These are phyloP conservation scores for Linnemannia zychae DNA, from an alignment of 192 early-diverging fungal genomes.

Conservation along the genomic window DNA sequence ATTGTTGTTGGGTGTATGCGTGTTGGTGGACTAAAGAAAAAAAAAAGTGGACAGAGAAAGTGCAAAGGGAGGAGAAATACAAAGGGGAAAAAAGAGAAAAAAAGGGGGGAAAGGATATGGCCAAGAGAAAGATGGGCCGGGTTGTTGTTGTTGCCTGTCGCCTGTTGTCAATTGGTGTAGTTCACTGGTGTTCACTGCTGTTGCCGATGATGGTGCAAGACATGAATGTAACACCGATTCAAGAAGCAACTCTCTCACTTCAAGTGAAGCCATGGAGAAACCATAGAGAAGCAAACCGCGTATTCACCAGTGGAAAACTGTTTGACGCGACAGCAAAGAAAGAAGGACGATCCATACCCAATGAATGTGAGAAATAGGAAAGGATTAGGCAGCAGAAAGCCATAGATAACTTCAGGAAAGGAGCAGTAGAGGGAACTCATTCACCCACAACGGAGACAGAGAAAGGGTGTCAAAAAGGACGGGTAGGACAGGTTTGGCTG, in stretches of 20 bases:
- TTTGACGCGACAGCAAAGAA: too few species aligned
- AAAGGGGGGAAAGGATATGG: neutral
- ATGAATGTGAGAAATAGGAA: too few species aligned
- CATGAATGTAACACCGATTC: neutral
- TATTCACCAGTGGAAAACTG: too few species aligned
- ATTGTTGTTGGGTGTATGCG: too few species aligned
- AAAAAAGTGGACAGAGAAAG: neutral
- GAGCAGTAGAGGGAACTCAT: too few species aligned
- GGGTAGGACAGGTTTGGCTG: neutral
- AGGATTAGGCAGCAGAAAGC: too few species aligned
- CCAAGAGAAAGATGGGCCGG: neutral
- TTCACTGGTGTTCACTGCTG: too few species aligned
- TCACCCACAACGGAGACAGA: neutral
- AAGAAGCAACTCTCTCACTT: neutral
- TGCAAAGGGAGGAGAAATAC: neutral
- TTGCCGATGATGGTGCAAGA: neutral
- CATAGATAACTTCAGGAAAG: too few species aligned
- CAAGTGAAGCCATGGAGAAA: neutral
- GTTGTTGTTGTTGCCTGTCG: neutral
- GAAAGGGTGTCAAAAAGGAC: neutral
- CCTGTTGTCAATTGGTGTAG: too few species aligned
- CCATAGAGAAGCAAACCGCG: too few species aligned
- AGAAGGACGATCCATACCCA: too few species aligned
- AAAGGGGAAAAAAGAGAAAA: neutral
- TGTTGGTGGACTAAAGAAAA: neutral